These are phyloP conservation scores for Cyclotella baltica DNA, from an alignment of 108 stramenopile species.

Conservation along the genomic window DNA sequence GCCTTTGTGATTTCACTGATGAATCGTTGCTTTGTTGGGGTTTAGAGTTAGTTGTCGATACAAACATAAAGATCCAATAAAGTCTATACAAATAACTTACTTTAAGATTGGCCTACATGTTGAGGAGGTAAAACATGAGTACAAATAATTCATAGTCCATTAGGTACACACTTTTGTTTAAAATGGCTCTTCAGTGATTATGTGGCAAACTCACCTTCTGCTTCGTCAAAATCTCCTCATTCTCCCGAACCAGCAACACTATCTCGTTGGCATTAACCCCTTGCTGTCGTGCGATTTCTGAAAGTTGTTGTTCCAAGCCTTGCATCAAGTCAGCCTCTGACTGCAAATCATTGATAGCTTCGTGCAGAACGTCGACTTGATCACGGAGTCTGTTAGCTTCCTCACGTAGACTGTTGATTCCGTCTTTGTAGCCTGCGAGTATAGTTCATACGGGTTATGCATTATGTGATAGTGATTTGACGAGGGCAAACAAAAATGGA, in stretches of 20 bases:
- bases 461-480: neutral
- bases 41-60: no score
- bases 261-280: constrained; percentile 2
- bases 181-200: neutral
- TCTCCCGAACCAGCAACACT: neutral
- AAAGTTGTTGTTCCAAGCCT: neutral
- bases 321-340: neutral
- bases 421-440: neutral
- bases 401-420: neutral
- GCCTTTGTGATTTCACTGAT: neutral
- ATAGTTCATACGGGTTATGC: neutral
- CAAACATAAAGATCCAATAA: no score
- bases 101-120: no score
- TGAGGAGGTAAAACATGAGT: no score
- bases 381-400: neutral
- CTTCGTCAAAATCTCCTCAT: constrained; percentile 2
- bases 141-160: neutral
- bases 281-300: neutral
- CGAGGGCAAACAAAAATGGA: neutral
- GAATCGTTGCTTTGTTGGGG: constrained; percentile 2
- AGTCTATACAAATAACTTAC: no score
- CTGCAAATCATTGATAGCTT: neutral
- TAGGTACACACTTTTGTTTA: neutral
- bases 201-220: constrained; percentile 11
- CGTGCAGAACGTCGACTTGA: neutral